Percentiles rank a stretch among this genome's conserved stretches.
Conservation (phyloP, 148 eudicot genomes). For the Amaranthus palmeri region DNA sequence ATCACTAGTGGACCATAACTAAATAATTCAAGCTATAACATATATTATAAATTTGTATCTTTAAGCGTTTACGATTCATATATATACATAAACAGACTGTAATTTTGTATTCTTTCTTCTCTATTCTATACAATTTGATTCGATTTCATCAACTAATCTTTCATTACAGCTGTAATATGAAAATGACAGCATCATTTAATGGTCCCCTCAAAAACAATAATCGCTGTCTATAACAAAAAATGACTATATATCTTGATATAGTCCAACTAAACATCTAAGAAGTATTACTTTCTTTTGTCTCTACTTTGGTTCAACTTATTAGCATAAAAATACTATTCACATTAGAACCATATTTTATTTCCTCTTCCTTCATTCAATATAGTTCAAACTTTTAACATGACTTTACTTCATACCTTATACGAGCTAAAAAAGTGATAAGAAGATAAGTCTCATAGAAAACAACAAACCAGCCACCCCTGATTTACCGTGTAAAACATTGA, state of each 20-base stretch:
- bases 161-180: not conserved
- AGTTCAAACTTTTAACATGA: not conserved
- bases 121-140: not conserved
- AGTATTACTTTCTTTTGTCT: too few relatives aligned
- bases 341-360: too few relatives aligned
- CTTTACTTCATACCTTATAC: not conserved
- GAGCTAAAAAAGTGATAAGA: not conserved
- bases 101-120: not conserved
- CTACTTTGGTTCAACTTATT: too few relatives aligned
- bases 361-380: not conserved
- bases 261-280: too few relatives aligned
- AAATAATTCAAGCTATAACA: not conserved
- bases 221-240: not conserved
- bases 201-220: too few relatives aligned
- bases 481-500: not conserved
- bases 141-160: not conserved
- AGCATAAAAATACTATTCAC: too few relatives aligned
- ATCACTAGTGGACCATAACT: constrained; percentile 10
- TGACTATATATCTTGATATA: too few relatives aligned
- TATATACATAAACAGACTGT: not conserved
- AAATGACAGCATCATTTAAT: not conserved
- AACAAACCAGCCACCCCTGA: not conserved
- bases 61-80: not conserved
- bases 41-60: not conserved
- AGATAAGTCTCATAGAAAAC: not conserved